Base-by-base conservation (phyloP, 306 rosid species). In the Chamaecrista fasciculata region DNA sequence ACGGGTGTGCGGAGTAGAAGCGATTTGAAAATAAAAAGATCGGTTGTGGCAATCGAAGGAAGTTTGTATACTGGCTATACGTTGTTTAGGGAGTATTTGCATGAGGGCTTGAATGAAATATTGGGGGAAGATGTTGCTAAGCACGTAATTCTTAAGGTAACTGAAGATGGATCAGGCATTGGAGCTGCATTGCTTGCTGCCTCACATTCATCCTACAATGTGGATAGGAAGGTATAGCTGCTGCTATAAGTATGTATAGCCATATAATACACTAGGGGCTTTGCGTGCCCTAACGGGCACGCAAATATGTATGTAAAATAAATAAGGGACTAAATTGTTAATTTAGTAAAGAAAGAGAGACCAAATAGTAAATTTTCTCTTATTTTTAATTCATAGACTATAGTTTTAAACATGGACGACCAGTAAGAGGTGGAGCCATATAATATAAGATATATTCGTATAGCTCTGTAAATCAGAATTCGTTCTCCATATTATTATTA, bases 101-200 rank as follows among this genome's bases (percentile, higher is more conserved):
- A 83, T 28, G 96, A 90, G 79, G 93, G 88, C 12, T 69, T 92
- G 82, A 72, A 46, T 4, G 98, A 92, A 72, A 89, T 92, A 76
- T 19, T 92, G 67, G 96, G 98, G 9, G 88, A 84, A 80, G 89
- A 90, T 25, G 70, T 85, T 64, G 92, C 96, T 12, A 86, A 77
- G 69, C 86, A 92, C 53, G 93, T 92, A 25, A 70, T 80, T 84
- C 87, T 92, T 10, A 81, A 77, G 81, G 88, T 78, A 73, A 90
- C 91, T 7, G 87, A 87, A 85, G 96, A 92, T 79, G 98, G 98
- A 28, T 87, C 96, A 0, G 93, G 93, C 74, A 84, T 82, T 20
- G 96, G 97, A 62, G 86, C 98, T 9, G 96, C 96, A 36, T 85
- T 93, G 67, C 91, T 90, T 64, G 96, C 96, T 73, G 98, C 97